Evolutionary conservation across 345 rosid species (phyloP), one percentile per base, ranked within the genome.

Genomic region (Citrus maxima): DNA sequence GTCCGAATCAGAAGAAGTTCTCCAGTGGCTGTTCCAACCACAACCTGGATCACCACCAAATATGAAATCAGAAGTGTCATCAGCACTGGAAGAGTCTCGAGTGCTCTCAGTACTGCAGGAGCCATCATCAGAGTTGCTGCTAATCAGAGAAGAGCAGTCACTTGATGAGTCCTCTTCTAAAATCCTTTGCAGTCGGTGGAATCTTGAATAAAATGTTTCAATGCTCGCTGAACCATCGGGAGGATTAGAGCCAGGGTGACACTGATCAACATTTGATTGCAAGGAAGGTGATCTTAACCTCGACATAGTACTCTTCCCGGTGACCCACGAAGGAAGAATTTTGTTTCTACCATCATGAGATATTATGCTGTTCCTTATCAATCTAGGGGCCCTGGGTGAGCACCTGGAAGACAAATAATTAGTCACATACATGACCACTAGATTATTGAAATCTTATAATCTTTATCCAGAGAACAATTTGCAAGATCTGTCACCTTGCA

Each of bases 31-130:
- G 84, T 82, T 88, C 83, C 89, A 88, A 10, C 88, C 88, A 21
- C 81, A 82, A 24, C 84, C 87, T 35, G 83, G 76, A 73, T 91
- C 90, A 68, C 95, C 93, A 62, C 95, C 93, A 62, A 87, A 89
- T 77, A 86, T 82, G 80, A 78, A 87, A 74, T 97, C 99, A 40
- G 94, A 86, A 55, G 90, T 83, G 63, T 97, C 99, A 27, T 97
- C 99, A 6, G 84, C 77, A 77, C 96, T 85, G 40, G 89, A 72
- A 27, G 95, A 91, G 74, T 86, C 94, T 65, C 84, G 88, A 71
- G 88, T 90, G 82, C 95, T 91, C 27, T 94, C 96, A 4, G 98
- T 92, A 84, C 98, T 91, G 87, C 91, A 91, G 25, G 97, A 92
- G 61, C 96, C 91, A 84, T 93, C 95, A 79, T 93, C 98, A 1